phyloP scores from a whole-genome alignment of 257 asterid genomes.

The Scutellaria galericulata region DNA sequence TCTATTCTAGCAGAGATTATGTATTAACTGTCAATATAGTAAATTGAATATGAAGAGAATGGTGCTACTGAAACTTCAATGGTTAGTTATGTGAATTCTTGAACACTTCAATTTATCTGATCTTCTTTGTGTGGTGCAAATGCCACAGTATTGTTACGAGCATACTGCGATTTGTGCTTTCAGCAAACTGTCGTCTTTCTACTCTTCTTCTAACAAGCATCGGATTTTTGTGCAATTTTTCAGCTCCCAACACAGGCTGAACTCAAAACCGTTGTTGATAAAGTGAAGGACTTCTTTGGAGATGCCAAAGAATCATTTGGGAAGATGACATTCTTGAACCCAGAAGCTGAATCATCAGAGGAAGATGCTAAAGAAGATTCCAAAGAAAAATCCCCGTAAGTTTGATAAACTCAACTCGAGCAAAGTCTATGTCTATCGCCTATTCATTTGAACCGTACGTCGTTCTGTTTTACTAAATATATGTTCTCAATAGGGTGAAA shows the following conservation, averaged over 20 bases:
- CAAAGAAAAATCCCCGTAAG: conserved; percentile 68
- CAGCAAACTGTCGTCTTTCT: not conserved
- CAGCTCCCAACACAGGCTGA: conserved; percentile 84
- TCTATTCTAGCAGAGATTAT: not conserved
- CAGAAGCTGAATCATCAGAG: conserved; percentile 54
- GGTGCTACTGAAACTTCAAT: not conserved
- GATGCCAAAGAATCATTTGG: conserved; percentile 94
- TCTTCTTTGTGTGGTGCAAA: not conserved
- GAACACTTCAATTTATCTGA: not conserved
- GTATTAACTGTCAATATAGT: not conserved
- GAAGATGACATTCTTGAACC: conserved; percentile 70
- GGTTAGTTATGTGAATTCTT: not conserved
- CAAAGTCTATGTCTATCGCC: not conserved
- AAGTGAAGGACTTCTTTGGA: conserved; percentile 91
- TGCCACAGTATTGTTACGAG: not conserved
- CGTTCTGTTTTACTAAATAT: not conserved
- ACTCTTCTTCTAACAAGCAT: conserved; percentile 10
- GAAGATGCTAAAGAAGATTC: conserved; percentile 55
- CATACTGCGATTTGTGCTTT: not conserved
- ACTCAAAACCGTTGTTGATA: conserved; percentile 88
- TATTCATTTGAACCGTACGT: not conserved
- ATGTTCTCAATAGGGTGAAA: conserved; percentile 41
- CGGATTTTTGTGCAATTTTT: conserved; percentile 1
- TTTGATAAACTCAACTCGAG: conserved; percentile 1
- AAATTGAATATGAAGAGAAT: not conserved